Base-by-base conservation (phyloP, 192 early-diverging fungal species). In the Lunasporangiospora selenospora region DNA sequence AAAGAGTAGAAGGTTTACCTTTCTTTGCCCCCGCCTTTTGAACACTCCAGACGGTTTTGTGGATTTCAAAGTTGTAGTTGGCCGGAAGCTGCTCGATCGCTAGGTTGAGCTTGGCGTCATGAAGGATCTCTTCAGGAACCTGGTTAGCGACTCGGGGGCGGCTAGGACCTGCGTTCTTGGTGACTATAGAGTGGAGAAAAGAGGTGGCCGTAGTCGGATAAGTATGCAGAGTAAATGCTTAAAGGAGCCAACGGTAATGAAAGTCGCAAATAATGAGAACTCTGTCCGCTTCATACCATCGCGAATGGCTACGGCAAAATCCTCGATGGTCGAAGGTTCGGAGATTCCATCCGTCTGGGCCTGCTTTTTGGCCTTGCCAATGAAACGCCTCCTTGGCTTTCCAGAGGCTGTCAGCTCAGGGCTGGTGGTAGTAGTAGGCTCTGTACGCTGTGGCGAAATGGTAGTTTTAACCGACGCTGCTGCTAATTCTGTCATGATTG, bases 51-150 rank as follows among this genome's bases (percentile, higher is more conserved):
- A 99, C 77, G 15, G 93, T 93, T 75, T 99, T 99, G 80, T 96
- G 92, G 41, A 99, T 95, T 75, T 99, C 98, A 86, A 99, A 99
- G 82, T 95, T 98, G 84, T 99, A 99, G 81, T 99, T 99, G 30
- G 77, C 67, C 2, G 98, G 98, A 16, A 99, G 78, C 78, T 88
- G 82, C 45, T 88, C 80, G 46, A 99, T 93, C 4, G 94, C 91
- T 42, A 90, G 84, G 73, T 95, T 96, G 19, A 99, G 80, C 34
- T 83, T 71, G 41, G 78, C 70, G 59, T 99, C 87, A 49, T 90
- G 84, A 16, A 95, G 77, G 37, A 99, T 96, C 18, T 90, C 88
- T 7, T 88, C 82, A 5, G 97, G 95, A 39, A 98, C 85, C 50
- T 93, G 91, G 66, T 92, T 91, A 19, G 80, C 86, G 30, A 88